Conservation (phyloP, 352 stramenopile genomes). For the Phytophthora citrophthora region DNA sequence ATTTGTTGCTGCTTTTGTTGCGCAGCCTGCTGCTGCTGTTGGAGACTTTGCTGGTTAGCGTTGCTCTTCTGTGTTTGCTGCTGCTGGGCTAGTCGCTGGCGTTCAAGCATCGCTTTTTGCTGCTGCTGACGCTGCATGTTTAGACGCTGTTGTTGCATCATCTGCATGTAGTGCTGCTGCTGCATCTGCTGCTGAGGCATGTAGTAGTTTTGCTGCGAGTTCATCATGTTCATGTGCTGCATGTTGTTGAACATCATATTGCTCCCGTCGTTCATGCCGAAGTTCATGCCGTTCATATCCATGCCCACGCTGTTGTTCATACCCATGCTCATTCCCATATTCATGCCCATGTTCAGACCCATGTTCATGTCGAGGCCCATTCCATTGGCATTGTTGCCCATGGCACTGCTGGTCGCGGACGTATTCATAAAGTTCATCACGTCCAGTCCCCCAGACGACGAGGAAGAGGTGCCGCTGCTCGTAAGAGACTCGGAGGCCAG, state of each 20-base stretch:
- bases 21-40: constrained; percentile 41
- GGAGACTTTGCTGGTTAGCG: constrained; percentile 27
- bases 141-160: constrained; percentile 42
- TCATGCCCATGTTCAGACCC: constrained; percentile 58
- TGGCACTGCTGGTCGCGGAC: constrained; percentile 32
- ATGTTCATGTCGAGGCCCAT: constrained; percentile 53
- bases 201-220: constrained; percentile 68
- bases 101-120: constrained; percentile 39
- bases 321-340: constrained; percentile 62
- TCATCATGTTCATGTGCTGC: constrained; percentile 83
- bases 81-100: constrained; percentile 41
- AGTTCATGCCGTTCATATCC: constrained; percentile 66
- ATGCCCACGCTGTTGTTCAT: constrained; percentile 71
- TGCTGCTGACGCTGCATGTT: constrained; percentile 48
- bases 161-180: constrained; percentile 84
- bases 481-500: constrained; percentile 65
- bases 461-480: constrained; percentile 34
- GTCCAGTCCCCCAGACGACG: constrained; percentile 55
- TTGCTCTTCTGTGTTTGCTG: constrained; percentile 37
- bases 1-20: constrained; percentile 52
- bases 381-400: constrained; percentile 23
- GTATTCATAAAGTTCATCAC: constrained; percentile 46
- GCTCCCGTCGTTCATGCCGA: constrained; percentile 58
- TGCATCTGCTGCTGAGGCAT: constrained; percentile 77
- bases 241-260: constrained; percentile 81